These are phyloP conservation scores for Fusarium dimerum DNA, from an alignment of 2,329 filamentous ascomycete species.

Conservation along the genomic window DNA sequence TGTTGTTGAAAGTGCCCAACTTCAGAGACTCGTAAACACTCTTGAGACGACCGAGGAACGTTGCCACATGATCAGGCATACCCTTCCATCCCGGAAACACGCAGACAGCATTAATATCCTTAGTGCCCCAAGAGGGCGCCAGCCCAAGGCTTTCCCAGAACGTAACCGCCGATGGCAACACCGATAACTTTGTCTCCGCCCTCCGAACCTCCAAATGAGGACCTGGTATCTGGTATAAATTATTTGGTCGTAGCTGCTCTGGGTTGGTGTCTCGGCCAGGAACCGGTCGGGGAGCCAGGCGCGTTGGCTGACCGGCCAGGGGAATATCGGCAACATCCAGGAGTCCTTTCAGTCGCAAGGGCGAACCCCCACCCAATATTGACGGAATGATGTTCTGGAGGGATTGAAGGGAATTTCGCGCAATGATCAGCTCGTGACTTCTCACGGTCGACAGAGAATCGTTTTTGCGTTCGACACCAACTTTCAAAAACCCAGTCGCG, in stretches of 20 bases:
- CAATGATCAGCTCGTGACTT: constrained; percentile 45
- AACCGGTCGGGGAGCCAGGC: constrained; percentile 51
- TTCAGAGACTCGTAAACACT: constrained; percentile 74
- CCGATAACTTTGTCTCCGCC: constrained; percentile 67
- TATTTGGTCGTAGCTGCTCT: constrained; percentile 52
- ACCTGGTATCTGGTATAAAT: constrained; percentile 62
- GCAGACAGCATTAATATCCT: constrained; percentile 71
- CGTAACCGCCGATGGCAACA: constrained; percentile 71
- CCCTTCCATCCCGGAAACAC: constrained; percentile 68
- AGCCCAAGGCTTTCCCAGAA: constrained; percentile 85
- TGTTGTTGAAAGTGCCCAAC: constrained; percentile 63
- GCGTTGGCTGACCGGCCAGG: constrained; percentile 51
- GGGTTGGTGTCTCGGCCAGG: constrained; percentile 42
- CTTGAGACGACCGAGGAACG: constrained; percentile 68
- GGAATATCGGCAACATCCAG: constrained; percentile 61
- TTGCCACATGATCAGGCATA: constrained; percentile 58
- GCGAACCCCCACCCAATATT: constrained; percentile 42
- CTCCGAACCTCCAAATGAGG: constrained; percentile 74
- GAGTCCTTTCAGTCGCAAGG: constrained; percentile 47
- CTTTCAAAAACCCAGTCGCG: constrained; percentile 50
- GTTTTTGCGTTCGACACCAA: constrained; percentile 27
- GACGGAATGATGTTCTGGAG: constrained; percentile 47
- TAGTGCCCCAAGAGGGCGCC: constrained; percentile 68
- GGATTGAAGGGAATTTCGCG: constrained; percentile 50
- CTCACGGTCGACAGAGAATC: constrained; percentile 34